Evolutionary conservation across 306 rosid species (phyloP), one percentile per base, ranked within the genome.

Genomic region (Acacia confusa): DNA sequence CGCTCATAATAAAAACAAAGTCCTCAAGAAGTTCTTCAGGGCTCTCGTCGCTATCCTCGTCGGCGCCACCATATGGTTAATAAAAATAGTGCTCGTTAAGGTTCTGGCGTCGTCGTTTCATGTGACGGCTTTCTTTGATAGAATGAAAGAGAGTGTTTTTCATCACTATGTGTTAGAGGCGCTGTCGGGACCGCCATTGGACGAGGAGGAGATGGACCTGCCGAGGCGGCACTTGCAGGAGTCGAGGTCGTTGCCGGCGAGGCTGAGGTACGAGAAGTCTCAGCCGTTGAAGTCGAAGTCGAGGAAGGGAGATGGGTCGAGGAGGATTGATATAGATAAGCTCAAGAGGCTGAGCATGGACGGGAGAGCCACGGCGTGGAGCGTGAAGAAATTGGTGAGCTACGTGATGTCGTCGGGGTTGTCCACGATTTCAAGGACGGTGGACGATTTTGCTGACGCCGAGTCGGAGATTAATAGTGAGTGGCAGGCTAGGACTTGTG

Each of bases 91-190:
- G 1, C 7, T 78, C 0, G 82, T 78, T 3, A 78, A 78, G 9
- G 48, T 69, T 11, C 52, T 78, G 10, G 82, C 82, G 3, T 78
- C 82, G 1, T 78, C 82, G 6, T 78, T 78, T 24, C 82, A 78
- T 1, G 75, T 78, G 28, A 43, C 82, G 3, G 71, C 82, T 41
- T 78, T 67, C 76, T 78, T 78, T 38, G 82, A 78, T 30, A 52
- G 82, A 22, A 78, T 78, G 82, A 78, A 78, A 69, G 76, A 78
- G 22, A 78, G 82, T 25, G 82, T 78, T 69, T 78, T 78, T 24
- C 76, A 69, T 13, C 82, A 78, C 48, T 78, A 78, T 12, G 73
- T 78, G 16, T 11, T 78, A 43, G 76, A 78, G 1, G 12, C 82
- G 1, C 57, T 78, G 0, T 69, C 82, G 0, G 82, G 82, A 48